These are phyloP conservation scores for Ostreobium quekettii DNA, from an alignment of 139 green algal genomes.

Conservation along the genomic window DNA sequence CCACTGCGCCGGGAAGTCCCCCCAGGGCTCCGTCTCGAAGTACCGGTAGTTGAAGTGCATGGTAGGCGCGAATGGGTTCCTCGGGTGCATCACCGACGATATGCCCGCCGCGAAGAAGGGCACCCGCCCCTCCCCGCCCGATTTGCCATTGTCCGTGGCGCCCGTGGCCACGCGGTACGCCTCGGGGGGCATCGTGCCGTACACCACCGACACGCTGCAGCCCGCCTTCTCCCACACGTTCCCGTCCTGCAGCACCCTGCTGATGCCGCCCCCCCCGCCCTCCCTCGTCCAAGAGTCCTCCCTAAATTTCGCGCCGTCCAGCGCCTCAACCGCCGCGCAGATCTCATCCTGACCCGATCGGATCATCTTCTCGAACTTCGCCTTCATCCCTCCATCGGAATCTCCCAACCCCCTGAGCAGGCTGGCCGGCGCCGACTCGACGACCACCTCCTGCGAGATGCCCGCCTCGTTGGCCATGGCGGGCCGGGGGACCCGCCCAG, in stretches of 20 bases:
- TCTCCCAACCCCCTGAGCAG: neutral
- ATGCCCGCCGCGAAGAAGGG: conserved; percentile 98
- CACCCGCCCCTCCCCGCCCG: conserved; percentile 46
- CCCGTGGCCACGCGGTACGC: conserved; percentile 87
- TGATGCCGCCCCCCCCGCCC: conserved; percentile 90
- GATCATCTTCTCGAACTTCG: conserved; percentile 79
- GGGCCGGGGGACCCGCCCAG: no score
- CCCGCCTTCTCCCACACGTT: conserved; percentile 59
- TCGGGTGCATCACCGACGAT: conserved; percentile 93
- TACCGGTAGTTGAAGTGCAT: conserved; percentile 99
- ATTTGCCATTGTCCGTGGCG: conserved; percentile 15
- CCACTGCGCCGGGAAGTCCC: conserved; percentile 87
- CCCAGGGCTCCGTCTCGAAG: conserved; percentile 96
- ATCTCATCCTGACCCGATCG: conserved; percentile 82
- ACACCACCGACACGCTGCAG: conserved; percentile 93
- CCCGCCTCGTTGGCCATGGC: no score
- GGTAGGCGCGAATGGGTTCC: conserved; percentile 91
- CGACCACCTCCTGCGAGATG: conserved; percentile 8
- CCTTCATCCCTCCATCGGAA: conserved; percentile 50
- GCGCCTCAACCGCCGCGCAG: conserved; percentile 70
- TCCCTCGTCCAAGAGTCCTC: conserved; percentile 88
- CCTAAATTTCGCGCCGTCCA: conserved; percentile 87
- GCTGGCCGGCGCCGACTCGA: neutral
- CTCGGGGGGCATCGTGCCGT: conserved; percentile 93
- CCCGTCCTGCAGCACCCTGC: conserved; percentile 75